Conservation (phyloP, 192 early-diverging fungal genomes). For the Haplosporangium gracile region DNA sequence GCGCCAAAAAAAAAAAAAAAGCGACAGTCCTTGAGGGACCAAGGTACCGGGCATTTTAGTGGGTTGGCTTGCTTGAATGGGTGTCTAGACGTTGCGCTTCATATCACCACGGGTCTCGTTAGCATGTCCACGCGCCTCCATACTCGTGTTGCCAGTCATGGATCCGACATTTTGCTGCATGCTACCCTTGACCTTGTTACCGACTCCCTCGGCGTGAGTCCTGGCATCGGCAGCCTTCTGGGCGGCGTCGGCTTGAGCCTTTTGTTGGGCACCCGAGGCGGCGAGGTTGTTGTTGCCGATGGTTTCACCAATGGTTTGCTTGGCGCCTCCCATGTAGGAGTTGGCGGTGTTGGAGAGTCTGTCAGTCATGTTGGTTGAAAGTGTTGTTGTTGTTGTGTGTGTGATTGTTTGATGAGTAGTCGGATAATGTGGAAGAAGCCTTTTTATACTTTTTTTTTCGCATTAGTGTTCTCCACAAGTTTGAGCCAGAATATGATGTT, state of each 20-base stretch:
- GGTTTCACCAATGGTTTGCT: slow-evolving; percentile 33
- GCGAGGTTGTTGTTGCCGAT: slow-evolving; percentile 25
- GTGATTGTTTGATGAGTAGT: not conserved
- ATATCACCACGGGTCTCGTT: slow-evolving; percentile 26
- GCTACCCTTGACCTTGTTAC: slow-evolving; percentile 17
- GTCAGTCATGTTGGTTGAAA: slow-evolving; percentile 6
- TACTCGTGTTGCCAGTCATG: slow-evolving; percentile 3
- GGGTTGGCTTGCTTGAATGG: no score
- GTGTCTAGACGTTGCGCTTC: slow-evolving; percentile 20
- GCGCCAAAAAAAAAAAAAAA: not conserved
- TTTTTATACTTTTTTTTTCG: not conserved
- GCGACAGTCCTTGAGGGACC: not conserved
- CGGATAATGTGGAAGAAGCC: not conserved
- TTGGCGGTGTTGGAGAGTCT: slow-evolving; percentile 30
- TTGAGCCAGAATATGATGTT: no score
- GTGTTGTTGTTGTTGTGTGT: not conserved
- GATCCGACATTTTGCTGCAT: slow-evolving; percentile 39
- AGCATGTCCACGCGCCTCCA: slow-evolving; percentile 28
- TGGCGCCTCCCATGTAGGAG: slow-evolving; percentile 34
- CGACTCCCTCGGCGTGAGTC: slow-evolving; percentile 26
- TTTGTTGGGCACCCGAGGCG: slow-evolving; percentile 21
- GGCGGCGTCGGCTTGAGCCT: slow-evolving; percentile 27
- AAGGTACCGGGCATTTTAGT: no score
- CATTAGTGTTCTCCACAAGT: no score
- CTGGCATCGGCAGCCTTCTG: slow-evolving; percentile 23